A percentile compares a stretch with the other conserved stretches of the same genome.
These are phyloP conservation scores for Camellia granthamiana DNA, from an alignment of 148 eudicot genomes.

Conservation along the genomic window DNA sequence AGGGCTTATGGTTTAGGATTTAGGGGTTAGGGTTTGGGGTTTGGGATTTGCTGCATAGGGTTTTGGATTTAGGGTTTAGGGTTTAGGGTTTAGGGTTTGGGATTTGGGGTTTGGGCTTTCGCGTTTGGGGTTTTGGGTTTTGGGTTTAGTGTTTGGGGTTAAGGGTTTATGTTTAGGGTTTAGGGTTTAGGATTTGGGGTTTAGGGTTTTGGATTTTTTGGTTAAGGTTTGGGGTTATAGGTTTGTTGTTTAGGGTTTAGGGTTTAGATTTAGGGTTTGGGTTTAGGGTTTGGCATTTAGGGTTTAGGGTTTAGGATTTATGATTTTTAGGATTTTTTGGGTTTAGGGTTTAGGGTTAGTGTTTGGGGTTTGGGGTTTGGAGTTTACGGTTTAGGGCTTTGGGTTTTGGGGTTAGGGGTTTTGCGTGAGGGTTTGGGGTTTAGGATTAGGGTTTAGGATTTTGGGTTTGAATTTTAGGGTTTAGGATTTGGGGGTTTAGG, in stretches of 20 bases:
- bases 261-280: neutral
- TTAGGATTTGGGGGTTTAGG: too few species aligned
- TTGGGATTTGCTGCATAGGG: neutral
- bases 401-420: too few species aligned
- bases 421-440: too few species aligned
- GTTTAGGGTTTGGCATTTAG: neutral
- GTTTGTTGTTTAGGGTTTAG: neutral
- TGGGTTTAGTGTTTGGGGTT: too few species aligned
- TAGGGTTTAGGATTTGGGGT: neutral
- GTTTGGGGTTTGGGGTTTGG: neutral
- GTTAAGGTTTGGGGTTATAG: conserved; percentile 10
- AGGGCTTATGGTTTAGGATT: conserved; percentile 2
- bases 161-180: neutral
- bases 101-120: neutral
- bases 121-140: neutral
- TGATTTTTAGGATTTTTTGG: too few species aligned
- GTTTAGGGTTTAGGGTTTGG: neutral
- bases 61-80: neutral
- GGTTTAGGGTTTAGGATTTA: neutral
- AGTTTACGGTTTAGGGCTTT: too few species aligned
- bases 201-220: conserved; percentile 8
- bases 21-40: neutral
- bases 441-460: too few species aligned
- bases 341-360: too few species aligned
- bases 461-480: too few species aligned